A percentile compares a stretch with the other conserved stretches of the same genome.
Evolutionary conservation across 805 yeast species (phyloP).

Genomic region (Candida fluviatilis): DNA sequence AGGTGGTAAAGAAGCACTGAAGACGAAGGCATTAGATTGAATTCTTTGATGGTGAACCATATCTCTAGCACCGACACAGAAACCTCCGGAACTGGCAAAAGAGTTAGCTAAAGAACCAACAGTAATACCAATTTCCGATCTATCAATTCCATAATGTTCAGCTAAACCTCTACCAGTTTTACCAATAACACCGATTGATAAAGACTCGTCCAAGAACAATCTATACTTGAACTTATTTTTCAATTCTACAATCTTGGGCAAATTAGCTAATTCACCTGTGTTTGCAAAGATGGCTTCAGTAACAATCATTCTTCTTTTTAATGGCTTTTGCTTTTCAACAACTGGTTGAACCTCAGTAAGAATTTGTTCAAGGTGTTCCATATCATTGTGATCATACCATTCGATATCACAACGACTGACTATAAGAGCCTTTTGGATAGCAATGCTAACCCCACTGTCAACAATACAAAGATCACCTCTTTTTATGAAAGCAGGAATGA

Average conservation of each 20-base stretch:
- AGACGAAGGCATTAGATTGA: slow-evolving; percentile 84
- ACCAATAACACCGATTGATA: slow-evolving; percentile 85
- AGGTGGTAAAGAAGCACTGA: slow-evolving; percentile 93
- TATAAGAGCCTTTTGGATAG: slow-evolving; percentile 83
- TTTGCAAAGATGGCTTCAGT: slow-evolving; percentile 87
- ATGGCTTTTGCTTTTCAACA: slow-evolving; percentile 61
- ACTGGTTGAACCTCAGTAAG: slow-evolving; percentile 58
- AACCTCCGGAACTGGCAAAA: slow-evolving; percentile 87
- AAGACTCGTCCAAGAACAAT: slow-evolving; percentile 80
- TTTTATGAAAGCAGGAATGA: slow-evolving; percentile 88
- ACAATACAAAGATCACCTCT: slow-evolving; percentile 92
- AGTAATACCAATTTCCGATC: slow-evolving; percentile 76
- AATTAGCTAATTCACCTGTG: slow-evolving; percentile 74
- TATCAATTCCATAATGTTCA: slow-evolving; percentile 66
- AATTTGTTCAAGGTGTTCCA: slow-evolving; percentile 72
- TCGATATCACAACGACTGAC: slow-evolving; percentile 83
- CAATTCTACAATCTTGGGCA: slow-evolving; percentile 64
- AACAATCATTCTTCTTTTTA: slow-evolving; percentile 85
- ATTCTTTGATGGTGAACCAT: slow-evolving; percentile 93
- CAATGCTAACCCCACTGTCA: slow-evolving; percentile 70
- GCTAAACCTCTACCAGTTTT: slow-evolving; percentile 78
- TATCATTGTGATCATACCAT: slow-evolving; percentile 84
- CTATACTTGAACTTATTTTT: slow-evolving; percentile 82
- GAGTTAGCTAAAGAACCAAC: slow-evolving; percentile 82
- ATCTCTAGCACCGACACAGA: slow-evolving; percentile 78